Base-by-base conservation (phyloP, 768 basidiomycete genomes). In the Mycena amicta region DNA sequence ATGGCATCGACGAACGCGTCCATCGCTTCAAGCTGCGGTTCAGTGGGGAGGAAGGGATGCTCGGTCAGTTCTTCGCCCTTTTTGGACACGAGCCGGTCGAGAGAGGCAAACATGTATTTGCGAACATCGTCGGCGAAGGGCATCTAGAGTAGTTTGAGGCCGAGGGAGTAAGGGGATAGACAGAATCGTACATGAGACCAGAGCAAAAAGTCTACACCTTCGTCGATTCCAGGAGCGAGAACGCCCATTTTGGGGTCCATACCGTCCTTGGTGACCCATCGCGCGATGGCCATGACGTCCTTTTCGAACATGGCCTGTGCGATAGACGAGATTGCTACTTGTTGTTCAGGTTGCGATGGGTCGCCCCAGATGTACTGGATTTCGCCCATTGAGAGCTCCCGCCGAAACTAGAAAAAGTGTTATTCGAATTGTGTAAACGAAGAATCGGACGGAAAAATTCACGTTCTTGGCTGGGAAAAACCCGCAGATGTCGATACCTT, bases 61-160 rank as follows among this genome's bases (percentile, higher is more conserved):
- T 86, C 84, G 22, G 75, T 82, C 33, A 98, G 71, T 0, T 70
- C 71, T 64, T 92, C 87, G 2, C 94, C 93, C 46, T 87, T 88
- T 69, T 85, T 90, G 55, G 85, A 88, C 57, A 88, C 76, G 16
- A 96, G 80, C 11, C 79, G 79, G 43, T 87, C 84, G 28, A 98
- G 80, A 0, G 92, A 92, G 0, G 89, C 85, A 70, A 99, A 98
- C 11, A 84, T 86, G 71, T 92, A 93, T 62, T 86, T 90, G 57
- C 94, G 85, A 52, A 94, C 80, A 66, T 99, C 96, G 69, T 99
- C 96, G 2, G 93, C 93, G 68, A 97, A 98, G 0, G 96, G 96
- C 83, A 98, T 84, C 93, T 95, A 62, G 11, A 40, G 55, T n/a
- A 45, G 26, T 25, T 52, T 25, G 43, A 6, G 52, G 16, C 27